Conservation (phyloP, 2,329 filamentous ascomycete species). For the Emmonsia crescens region DNA sequence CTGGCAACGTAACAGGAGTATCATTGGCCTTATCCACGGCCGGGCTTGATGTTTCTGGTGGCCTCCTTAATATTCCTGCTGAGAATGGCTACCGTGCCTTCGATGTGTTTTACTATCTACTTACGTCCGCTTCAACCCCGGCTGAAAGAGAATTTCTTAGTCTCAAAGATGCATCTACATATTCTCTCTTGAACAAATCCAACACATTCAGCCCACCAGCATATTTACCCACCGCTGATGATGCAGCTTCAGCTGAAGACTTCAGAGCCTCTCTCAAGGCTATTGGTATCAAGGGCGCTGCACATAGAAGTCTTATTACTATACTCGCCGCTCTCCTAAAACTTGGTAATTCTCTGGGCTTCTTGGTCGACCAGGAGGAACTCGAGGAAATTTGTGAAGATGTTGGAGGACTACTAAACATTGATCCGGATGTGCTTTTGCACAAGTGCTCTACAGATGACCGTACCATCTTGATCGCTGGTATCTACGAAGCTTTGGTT, state of each 20-base stretch:
- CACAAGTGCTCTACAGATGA: constrained; percentile 75
- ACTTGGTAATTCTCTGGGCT: constrained; percentile 80
- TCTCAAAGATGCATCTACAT: constrained; percentile 64
- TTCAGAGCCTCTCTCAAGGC: constrained; percentile 77
- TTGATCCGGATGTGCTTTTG: constrained; percentile 74
- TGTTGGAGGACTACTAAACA: constrained; percentile 70
- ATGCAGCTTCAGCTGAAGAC: constrained; percentile 85
- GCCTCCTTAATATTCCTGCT: constrained; percentile 67
- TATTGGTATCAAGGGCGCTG: constrained; percentile 83
- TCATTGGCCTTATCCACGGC: constrained; percentile 70
- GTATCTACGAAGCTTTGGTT: constrained; percentile 84
- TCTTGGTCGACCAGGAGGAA: constrained; percentile 70
- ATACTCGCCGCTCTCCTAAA: constrained; percentile 79
- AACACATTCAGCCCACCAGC: constrained; percentile 76
- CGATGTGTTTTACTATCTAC: constrained; percentile 93
- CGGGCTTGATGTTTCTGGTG: constrained; percentile 73
- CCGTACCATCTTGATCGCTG: constrained; percentile 68
- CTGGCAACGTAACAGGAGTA: constrained; percentile 66
- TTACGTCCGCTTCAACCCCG: constrained; percentile 80
- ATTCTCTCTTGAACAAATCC: constrained; percentile 68
- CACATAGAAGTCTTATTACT: constrained; percentile 73
- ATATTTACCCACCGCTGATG: constrained; percentile 85
- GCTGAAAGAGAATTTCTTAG: constrained; percentile 82
- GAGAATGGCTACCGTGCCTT: constrained; percentile 83
- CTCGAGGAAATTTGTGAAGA: constrained; percentile 84